Base-by-base conservation (phyloP, 805 yeast genomes). In the Candida sithepensis region DNA sequence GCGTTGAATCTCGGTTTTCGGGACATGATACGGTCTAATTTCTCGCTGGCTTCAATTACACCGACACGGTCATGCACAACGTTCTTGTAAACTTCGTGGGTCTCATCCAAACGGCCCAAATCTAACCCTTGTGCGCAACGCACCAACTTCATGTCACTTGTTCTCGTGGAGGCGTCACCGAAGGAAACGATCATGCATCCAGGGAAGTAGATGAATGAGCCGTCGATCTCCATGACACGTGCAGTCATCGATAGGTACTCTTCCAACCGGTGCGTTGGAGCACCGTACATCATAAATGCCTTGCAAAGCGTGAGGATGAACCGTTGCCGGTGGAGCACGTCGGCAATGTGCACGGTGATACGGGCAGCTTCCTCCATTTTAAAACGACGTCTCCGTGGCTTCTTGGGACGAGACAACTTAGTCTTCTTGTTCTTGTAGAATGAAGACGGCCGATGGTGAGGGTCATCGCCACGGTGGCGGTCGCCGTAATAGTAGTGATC, bases 101-200 rank as follows among this genome's bases (percentile, higher is more conserved):
- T 82, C 48, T 85, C 86, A 44, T 89, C 86, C 41, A 92, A 70
- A 61, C 89, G 90, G 52, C 86, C 78, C 43, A 92, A 68, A 61
- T 92, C 85, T 44, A 92, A 69, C n/a, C 97, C 97, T 63, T 92
- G 97, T 2, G 82, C 78, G 61, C 91, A 85, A 57, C 96, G 76
- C 2, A 92, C 91, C 50, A 92, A 72, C 57, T 88, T 95, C 66
- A 92, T 91, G 65, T 92, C 97, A 6, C 97, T 85, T 0, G 98
- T 92, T 69, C 96, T 87, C 0, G 97, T 89, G 0, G 96, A 81
- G 2, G 90, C 85, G 65, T 92, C 98, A 62, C 96, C 96, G 66
- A 91, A 92, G 0, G 97, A 86, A 10, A 88, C 82, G 53, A 92
- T 79, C 97, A 92, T 92, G 60, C 96, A 87, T 1, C 98, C 98